Percentiles rank a stretch among this genome's conserved stretches.
These are phyloP conservation scores for Scalesia atractyloides DNA, from an alignment of 129 eudicot genomes.

Conservation along the genomic window DNA sequence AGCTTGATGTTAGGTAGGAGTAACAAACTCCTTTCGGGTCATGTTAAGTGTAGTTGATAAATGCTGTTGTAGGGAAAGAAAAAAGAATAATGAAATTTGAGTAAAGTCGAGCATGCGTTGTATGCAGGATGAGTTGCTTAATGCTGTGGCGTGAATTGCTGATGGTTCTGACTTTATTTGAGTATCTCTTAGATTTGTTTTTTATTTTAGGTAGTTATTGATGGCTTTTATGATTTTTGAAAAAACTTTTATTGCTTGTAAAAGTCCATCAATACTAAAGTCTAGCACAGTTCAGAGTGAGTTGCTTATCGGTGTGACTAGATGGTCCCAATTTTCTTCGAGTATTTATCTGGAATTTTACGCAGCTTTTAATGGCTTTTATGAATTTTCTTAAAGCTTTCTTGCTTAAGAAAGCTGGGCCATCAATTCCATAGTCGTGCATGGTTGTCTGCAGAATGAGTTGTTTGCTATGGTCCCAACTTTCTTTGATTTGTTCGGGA, in stretches of 20 bases:
- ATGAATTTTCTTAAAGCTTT: not conserved
- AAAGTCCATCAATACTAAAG: not conserved
- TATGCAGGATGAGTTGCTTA: not conserved
- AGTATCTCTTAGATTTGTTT: not conserved
- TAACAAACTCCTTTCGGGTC: not conserved
- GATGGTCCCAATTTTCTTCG: not conserved
- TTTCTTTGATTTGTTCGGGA: not conserved
- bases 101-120: not conserved
- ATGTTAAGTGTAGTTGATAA: not conserved
- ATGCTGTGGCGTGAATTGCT: not conserved
- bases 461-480: not conserved
- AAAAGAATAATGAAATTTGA: not conserved
- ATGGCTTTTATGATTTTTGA: not conserved
- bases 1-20: constrained; percentile 6
- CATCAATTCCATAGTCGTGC: not conserved
- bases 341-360: not conserved
- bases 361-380: not conserved
- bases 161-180: not conserved
- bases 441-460: not conserved
- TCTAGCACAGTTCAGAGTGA: not conserved
- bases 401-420: not conserved
- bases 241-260: not conserved
- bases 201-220: not conserved
- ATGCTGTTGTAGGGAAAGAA: not conserved
- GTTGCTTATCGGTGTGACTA: not conserved